These are phyloP conservation scores for Helotiales sp. DNA, from an alignment of 2,329 filamentous ascomycete species.

Conservation along the genomic window DNA sequence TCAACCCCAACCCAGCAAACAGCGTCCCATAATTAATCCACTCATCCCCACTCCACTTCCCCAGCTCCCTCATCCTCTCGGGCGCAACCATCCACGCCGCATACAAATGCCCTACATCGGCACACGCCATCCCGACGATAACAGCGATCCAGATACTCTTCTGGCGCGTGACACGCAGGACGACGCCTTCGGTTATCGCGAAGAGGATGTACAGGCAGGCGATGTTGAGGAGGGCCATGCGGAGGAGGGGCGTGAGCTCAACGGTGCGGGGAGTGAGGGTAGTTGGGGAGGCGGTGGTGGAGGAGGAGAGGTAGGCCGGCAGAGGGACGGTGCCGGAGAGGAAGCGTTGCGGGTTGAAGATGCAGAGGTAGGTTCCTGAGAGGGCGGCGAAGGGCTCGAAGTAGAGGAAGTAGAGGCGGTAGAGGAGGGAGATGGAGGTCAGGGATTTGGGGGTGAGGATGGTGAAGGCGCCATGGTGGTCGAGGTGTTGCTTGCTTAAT, in stretches of 20 bases:
- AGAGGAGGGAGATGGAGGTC: constrained; percentile 29
- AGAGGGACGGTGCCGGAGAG: constrained; percentile 34
- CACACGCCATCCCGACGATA: constrained; percentile 35
- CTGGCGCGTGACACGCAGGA: constrained; percentile 40
- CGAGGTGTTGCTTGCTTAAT: background rate
- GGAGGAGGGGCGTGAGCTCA: constrained; percentile 33
- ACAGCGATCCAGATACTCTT: constrained; percentile 40
- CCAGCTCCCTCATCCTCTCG: constrained; percentile 35
- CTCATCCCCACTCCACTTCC: constrained; percentile 46
- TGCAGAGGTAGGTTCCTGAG: constrained; percentile 32
- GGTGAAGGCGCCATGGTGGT: background rate
- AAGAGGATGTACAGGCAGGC: constrained; percentile 42
- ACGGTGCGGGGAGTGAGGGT: constrained; percentile 26
- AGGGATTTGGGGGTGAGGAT: background rate
- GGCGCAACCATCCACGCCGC: constrained; percentile 44
- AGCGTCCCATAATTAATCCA: constrained; percentile 46
- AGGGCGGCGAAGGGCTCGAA: constrained; percentile 37
- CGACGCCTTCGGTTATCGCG: constrained; percentile 41
- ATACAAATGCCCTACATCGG: constrained; percentile 43
- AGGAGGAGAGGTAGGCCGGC: constrained; percentile 25
- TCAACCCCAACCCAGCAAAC: constrained; percentile 42
- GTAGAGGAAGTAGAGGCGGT: constrained; percentile 39
- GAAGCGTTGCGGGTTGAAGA: constrained; percentile 29
- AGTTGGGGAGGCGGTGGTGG: constrained; percentile 25
- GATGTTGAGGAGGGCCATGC: constrained; percentile 40